These are phyloP conservation scores for Pseudogymnoascus sp. DNA, from an alignment of 2,329 filamentous ascomycete genomes.

Conservation along the genomic window DNA sequence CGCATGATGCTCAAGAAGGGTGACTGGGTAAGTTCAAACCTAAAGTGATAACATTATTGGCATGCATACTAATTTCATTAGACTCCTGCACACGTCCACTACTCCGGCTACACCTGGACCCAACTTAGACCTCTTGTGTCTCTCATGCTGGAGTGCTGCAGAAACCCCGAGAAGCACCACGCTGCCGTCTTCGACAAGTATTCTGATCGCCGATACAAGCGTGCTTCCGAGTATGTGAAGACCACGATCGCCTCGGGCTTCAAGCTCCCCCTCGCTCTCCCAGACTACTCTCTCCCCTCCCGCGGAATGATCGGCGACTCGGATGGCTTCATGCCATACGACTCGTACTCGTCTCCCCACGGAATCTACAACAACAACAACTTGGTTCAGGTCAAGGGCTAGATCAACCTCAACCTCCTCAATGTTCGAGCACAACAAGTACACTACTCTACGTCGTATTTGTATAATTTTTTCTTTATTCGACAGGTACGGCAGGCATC, in stretches of 20 bases:
- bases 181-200: constrained; percentile 88
- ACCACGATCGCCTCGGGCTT: constrained; percentile 59
- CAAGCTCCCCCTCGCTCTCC: constrained; percentile 30
- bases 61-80: constrained; percentile 36
- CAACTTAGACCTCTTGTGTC: constrained; percentile 72
- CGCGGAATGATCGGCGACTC: constrained; percentile 21
- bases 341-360: constrained; percentile 10
- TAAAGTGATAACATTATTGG: background rate
- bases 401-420: constrained; percentile 2
- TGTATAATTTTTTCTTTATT: constrained; percentile 1
- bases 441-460: background rate
- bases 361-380: constrained; percentile 15
- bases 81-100: constrained; percentile 78
- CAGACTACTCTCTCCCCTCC: constrained; percentile 19
- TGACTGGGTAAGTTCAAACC: constrained; percentile 64
- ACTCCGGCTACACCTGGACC: constrained; percentile 82
- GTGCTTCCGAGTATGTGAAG: constrained; percentile 72
- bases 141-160: constrained; percentile 81
- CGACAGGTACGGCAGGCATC: background rate
- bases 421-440: constrained; percentile 7
- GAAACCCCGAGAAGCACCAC: constrained; percentile 73
- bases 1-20: constrained; percentile 85
- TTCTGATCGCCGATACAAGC: constrained; percentile 76
- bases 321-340: constrained; percentile 18
- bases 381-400: constrained; percentile 24